A percentile compares a stretch with the other conserved stretches of the same genome.
phyloP scores from a whole-genome alignment of 2,329 filamentous ascomycete genomes.

The Phialocephala subalpina region DNA sequence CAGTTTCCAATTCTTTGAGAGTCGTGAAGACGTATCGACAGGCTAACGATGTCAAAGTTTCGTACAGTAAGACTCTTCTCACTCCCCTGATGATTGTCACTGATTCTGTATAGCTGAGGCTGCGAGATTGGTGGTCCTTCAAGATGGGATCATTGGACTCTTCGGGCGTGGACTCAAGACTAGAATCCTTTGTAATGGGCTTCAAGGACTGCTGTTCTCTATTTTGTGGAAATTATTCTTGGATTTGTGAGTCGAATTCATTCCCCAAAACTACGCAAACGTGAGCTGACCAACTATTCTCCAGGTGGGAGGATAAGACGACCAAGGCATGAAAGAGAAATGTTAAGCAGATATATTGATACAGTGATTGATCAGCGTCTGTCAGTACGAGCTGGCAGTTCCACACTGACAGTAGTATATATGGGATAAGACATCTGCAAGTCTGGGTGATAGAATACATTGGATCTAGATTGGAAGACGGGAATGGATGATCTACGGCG shows the following conservation, averaged over 20 bases:
- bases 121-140: slow-evolving; percentile 48
- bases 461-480: no score
- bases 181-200: slow-evolving; percentile 55
- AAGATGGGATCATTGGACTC: slow-evolving; percentile 52
- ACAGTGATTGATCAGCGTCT: no score
- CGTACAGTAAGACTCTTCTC: slow-evolving; percentile 48
- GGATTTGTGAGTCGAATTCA: slow-evolving; percentile 51
- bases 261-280: no score
- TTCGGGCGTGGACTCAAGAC: slow-evolving; percentile 56
- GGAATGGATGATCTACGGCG: no score
- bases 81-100: background rate
- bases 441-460: no score
- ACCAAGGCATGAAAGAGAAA: no score
- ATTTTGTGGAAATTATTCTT: slow-evolving; percentile 59
- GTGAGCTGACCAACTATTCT: no score
- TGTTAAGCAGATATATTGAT: no score
- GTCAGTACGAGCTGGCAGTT: no score
- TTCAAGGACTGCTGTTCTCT: slow-evolving; percentile 56
- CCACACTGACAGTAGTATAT: no score
- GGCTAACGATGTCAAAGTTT: slow-evolving; percentile 56
- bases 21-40: slow-evolving; percentile 59
- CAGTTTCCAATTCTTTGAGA: slow-evolving; percentile 55
- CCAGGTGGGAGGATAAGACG: no score
- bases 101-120: slow-evolving; percentile 48
- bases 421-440: no score